phyloP scores from a whole-genome alignment of 352 stramenopile species.

The Globisporangium heterothallicum region DNA sequence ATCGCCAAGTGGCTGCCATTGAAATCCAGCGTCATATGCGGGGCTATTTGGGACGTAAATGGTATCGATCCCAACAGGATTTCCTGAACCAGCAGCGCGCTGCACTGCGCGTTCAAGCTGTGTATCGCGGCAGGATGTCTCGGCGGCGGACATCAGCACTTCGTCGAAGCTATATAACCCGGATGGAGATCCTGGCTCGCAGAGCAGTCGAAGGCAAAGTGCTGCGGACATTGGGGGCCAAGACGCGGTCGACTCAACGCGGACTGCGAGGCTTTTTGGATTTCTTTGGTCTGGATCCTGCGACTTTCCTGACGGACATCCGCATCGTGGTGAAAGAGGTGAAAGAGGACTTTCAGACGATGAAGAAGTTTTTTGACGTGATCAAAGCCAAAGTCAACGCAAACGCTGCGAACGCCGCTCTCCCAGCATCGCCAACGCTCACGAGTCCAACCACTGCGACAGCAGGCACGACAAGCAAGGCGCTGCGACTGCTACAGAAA shows the following conservation, averaged over 20 bases:
- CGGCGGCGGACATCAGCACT: slow-evolving; percentile 57
- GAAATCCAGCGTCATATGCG: slow-evolving; percentile 71
- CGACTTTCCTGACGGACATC: slow-evolving; percentile 71
- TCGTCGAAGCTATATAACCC: slow-evolving; percentile 63
- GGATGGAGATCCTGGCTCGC: slow-evolving; percentile 67
- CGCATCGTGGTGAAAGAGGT: slow-evolving; percentile 59
- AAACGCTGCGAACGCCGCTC: slow-evolving; percentile 19
- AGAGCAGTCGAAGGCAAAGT: slow-evolving; percentile 57
- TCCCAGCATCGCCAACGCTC: slow-evolving; percentile 12
- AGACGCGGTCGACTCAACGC: slow-evolving; percentile 51
- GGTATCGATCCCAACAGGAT: slow-evolving; percentile 53
- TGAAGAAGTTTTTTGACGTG: slow-evolving; percentile 58
- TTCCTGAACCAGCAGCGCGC: slow-evolving; percentile 42
- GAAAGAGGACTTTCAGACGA: slow-evolving; percentile 54
- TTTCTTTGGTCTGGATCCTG: slow-evolving; percentile 73
- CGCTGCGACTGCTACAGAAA: slow-evolving; percentile 28
- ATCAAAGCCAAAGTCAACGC: slow-evolving; percentile 52
- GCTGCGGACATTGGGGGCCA: slow-evolving; percentile 49
- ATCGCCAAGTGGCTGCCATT: slow-evolving; percentile 40
- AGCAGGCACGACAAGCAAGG: neutral
- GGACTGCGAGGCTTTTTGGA: slow-evolving; percentile 59
- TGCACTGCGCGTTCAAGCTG: slow-evolving; percentile 50
- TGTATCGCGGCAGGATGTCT: slow-evolving; percentile 70
- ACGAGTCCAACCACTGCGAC: neutral
- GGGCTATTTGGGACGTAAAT: slow-evolving; percentile 44